These are phyloP conservation scores for Ambrosia artemisiifolia DNA, from an alignment of 129 eudicot species.

Conservation along the genomic window DNA sequence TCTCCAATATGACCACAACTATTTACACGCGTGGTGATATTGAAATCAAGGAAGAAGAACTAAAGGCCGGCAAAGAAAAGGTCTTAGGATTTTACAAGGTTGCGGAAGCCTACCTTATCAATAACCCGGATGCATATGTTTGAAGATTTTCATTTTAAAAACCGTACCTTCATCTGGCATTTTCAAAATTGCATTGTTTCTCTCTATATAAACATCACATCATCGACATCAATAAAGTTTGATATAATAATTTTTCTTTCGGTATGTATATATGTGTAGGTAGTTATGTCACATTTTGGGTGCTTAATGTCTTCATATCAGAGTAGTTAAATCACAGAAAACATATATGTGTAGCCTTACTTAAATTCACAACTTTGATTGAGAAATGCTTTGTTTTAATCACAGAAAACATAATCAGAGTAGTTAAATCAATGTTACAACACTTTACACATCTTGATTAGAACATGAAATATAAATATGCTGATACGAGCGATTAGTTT, in stretches of 20 bases:
- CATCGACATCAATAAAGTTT: neutral
- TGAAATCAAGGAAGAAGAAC: conserved; percentile 7
- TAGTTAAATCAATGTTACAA: too few relatives aligned
- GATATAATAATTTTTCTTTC: neutral
- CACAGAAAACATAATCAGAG: too few relatives aligned
- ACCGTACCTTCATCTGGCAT: neutral
- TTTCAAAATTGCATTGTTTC: neutral
- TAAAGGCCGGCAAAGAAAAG: conserved; percentile 29
- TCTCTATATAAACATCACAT: neutral
- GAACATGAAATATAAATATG: too few relatives aligned
- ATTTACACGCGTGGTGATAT: neutral
- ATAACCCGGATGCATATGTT: conserved; percentile 39
- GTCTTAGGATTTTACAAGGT: conserved; percentile 37
- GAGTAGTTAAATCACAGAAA: too few relatives aligned
- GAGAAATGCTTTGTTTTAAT: too few relatives aligned
- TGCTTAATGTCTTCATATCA: too few relatives aligned
- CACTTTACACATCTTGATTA: too few relatives aligned
- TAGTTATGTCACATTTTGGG: too few relatives aligned
- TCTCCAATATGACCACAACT: conserved; percentile 1
- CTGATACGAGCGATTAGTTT: too few relatives aligned
- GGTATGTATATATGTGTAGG: too few relatives aligned
- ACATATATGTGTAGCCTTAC: too few relatives aligned
- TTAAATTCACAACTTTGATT: too few relatives aligned
- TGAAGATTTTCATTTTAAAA: conserved; percentile 1
- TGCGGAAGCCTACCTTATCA: conserved; percentile 38